Conservation (phyloP, 495 filamentous ascomycete species). For the Trichoderma parareesei region DNA sequence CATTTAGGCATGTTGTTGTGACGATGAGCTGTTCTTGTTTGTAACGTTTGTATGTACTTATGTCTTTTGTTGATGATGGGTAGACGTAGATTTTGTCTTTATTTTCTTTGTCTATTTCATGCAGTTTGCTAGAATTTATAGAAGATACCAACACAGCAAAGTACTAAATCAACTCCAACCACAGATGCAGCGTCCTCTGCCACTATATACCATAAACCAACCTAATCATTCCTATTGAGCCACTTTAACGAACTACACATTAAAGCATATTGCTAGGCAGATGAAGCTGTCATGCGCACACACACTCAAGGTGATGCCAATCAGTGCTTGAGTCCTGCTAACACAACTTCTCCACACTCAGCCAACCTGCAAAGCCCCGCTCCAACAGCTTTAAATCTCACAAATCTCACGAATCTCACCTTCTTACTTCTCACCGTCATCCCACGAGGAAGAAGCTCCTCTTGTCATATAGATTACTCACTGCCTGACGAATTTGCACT, state of each 20-base stretch:
- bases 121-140: not conserved
- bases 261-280: no score
- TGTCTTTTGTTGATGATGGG: not conserved
- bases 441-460: not conserved
- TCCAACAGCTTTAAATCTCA: conserved; percentile 3
- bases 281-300: no score
- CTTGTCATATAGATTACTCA: not conserved
- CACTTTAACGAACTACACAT: no score
- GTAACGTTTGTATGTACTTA: no score
- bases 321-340: no score
- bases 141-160: not conserved
- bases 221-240: no score
- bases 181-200: no score
- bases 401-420: not conserved
- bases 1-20: not conserved
- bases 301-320: no score
- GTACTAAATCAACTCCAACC: no score
- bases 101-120: no score
- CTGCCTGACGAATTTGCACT: not conserved
- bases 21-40: not conserved
- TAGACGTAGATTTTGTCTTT: no score
- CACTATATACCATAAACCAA: no score
- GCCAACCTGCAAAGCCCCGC: not conserved
- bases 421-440: not conserved
- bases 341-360: not conserved